Conservation (phyloP, 441 rosid species). For the Jatropha multifida region DNA sequence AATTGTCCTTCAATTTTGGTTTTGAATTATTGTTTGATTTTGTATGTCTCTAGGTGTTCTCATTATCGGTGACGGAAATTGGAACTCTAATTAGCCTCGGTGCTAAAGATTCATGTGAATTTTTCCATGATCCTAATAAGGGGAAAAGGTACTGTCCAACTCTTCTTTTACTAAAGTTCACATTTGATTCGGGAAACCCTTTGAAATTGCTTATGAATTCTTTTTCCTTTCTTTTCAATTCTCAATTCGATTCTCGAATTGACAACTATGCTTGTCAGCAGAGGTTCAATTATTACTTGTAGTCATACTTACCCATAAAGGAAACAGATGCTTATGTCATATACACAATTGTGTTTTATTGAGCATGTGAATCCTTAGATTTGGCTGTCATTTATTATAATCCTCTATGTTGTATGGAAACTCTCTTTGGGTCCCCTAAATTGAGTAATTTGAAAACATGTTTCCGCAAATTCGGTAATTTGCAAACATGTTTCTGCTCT, state of each 20-base stretch:
- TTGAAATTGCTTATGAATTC: background rate
- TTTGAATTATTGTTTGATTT: constrained; percentile 17
- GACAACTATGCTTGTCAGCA: no score
- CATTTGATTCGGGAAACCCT: background rate
- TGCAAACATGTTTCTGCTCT: no score
- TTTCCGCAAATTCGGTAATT: no score
- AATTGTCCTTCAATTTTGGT: constrained; percentile 6
- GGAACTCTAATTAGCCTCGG: constrained; percentile 75
- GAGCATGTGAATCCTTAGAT: background rate
- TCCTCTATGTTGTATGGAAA: no score
- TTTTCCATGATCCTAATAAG: constrained; percentile 84
- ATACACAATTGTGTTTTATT: background rate
- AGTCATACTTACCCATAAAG: background rate
- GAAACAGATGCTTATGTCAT: background rate
- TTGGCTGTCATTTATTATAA: background rate
- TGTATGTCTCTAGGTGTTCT: constrained; percentile 63
- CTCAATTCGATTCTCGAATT: no score
- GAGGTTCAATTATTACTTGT: no score
- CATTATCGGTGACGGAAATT: constrained; percentile 78
- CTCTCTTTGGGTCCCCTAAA: no score
- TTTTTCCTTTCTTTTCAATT: background rate
- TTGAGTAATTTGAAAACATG: no score
- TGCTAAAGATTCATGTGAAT: constrained; percentile 72
- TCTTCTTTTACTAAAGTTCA: constrained; percentile 6
- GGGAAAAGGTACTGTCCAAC: constrained; percentile 65